Evolutionary conservation across 106 monocot genomes (phyloP).

Genomic region (Gastrodia elata): DNA sequence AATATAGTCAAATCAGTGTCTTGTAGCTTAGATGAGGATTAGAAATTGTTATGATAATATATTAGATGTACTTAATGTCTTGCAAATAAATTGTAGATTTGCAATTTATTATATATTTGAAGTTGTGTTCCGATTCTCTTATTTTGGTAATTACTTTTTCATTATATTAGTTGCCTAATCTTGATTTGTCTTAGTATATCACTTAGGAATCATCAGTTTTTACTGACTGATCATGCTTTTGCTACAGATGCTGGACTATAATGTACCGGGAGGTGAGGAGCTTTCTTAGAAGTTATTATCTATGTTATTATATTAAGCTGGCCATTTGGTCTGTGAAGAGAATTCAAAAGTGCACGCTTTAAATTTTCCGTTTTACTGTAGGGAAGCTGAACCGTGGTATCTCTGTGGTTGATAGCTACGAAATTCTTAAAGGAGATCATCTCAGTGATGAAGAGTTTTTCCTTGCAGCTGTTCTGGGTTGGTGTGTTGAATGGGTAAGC

Average conservation of each 20-base stretch:
- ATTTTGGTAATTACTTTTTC: background rate
- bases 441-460: slow-evolving; percentile 71
- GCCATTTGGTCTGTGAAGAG: slow-evolving; percentile 1
- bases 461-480: slow-evolving; percentile 64
- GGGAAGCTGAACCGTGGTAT: slow-evolving; percentile 94
- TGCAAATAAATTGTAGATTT: background rate
- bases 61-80: background rate
- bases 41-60: background rate
- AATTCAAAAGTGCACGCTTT: background rate
- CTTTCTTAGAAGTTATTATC: background rate
- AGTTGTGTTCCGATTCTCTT: background rate
- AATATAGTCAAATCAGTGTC: background rate
- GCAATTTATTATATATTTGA: background rate
- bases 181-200: background rate
- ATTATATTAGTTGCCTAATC: background rate
- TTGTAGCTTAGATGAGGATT: background rate
- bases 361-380: slow-evolving; percentile 14
- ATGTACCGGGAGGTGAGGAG: slow-evolving; percentile 88
- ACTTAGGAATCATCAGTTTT: background rate
- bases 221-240: slow-evolving; percentile 3
- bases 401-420: slow-evolving; percentile 92
- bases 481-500: slow-evolving; percentile 99
- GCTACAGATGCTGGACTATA: slow-evolving; percentile 96
- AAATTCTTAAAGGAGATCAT: slow-evolving; percentile 65
- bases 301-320: background rate